These are phyloP conservation scores for Parsonsia alboflavescens DNA, from an alignment of 257 asterid genomes.

Conservation along the genomic window DNA sequence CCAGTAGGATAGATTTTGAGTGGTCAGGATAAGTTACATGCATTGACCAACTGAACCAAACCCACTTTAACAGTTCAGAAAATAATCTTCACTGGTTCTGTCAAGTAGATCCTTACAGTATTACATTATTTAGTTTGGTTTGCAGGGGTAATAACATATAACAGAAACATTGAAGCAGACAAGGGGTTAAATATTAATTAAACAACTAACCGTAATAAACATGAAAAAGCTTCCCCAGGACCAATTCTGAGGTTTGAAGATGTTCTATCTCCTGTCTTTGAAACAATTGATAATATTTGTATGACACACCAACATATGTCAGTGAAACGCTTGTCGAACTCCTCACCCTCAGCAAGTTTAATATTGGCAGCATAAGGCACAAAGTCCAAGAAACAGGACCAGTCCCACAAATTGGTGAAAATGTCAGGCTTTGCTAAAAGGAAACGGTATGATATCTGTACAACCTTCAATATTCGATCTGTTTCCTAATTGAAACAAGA, in stretches of 20 bases:
- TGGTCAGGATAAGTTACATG: not conserved
- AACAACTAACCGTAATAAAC: conserved; percentile 52
- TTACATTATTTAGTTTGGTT: not conserved
- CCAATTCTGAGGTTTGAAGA: conserved; percentile 38
- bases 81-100: not conserved
- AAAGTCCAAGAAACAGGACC: conserved; percentile 72
- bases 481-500: conserved; percentile 40
- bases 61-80: not conserved
- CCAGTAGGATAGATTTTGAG: not conserved
- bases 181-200: not conserved
- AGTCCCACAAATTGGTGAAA: conserved; percentile 71
- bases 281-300: conserved; percentile 41
- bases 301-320: conserved; percentile 73
- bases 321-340: conserved; percentile 26
- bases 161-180: not conserved
- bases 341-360: conserved; percentile 24
- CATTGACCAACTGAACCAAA: not conserved
- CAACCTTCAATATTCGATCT: conserved; percentile 43
- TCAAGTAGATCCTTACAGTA: not conserved
- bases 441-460: conserved; percentile 60
- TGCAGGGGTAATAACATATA: not conserved
- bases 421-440: conserved; percentile 57
- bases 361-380: conserved; percentile 32
- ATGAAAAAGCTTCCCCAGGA: conserved; percentile 45
- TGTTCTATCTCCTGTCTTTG: conserved; percentile 51